Conservation (phyloP, 2,329 filamentous ascomycete genomes). For the Cladosporium velox region DNA sequence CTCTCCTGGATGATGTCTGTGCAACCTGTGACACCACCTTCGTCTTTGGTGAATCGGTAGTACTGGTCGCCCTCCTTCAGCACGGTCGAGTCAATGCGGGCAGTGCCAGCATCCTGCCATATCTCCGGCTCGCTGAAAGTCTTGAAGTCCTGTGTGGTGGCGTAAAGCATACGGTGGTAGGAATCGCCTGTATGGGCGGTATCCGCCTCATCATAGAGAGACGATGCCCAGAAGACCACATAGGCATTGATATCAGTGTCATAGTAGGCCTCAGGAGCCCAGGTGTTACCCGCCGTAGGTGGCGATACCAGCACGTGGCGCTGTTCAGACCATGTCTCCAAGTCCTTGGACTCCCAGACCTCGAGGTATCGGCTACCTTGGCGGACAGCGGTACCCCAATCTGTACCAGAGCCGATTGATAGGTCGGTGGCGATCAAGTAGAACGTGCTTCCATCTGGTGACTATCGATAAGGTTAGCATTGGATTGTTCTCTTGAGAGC, state of each 20-base stretch:
- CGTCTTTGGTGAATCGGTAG: constrained; percentile 60
- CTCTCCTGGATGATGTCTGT: constrained; percentile 58
- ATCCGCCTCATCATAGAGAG: constrained; percentile 48
- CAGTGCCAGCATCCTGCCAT: constrained; percentile 56
- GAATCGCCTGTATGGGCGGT: constrained; percentile 45
- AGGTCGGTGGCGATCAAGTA: constrained; percentile 57
- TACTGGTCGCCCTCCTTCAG: constrained; percentile 46
- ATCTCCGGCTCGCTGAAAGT: constrained; percentile 51
- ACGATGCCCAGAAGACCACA: constrained; percentile 51
- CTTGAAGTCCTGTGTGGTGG: constrained; percentile 53
- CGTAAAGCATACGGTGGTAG: constrained; percentile 58
- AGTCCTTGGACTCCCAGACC: constrained; percentile 56
- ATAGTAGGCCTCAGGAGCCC: constrained; percentile 57
- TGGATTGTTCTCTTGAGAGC: background rate
- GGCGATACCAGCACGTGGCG: constrained; percentile 54
- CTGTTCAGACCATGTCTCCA: constrained; percentile 55
- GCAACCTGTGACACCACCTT: constrained; percentile 55
- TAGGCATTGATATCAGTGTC: constrained; percentile 48
- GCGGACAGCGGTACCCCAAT: constrained; percentile 52
- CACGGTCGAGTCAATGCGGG: constrained; percentile 57
- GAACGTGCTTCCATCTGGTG: constrained; percentile 54
- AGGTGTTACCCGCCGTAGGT: constrained; percentile 54
- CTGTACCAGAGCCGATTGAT: constrained; percentile 57
- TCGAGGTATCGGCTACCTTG: constrained; percentile 55
- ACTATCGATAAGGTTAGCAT: constrained; percentile 25